Percentiles rank a stretch among this genome's conserved stretches.
Conservation (phyloP, 2,329 filamentous ascomycete genomes). For the Pseudogymnoascus sp. region DNA sequence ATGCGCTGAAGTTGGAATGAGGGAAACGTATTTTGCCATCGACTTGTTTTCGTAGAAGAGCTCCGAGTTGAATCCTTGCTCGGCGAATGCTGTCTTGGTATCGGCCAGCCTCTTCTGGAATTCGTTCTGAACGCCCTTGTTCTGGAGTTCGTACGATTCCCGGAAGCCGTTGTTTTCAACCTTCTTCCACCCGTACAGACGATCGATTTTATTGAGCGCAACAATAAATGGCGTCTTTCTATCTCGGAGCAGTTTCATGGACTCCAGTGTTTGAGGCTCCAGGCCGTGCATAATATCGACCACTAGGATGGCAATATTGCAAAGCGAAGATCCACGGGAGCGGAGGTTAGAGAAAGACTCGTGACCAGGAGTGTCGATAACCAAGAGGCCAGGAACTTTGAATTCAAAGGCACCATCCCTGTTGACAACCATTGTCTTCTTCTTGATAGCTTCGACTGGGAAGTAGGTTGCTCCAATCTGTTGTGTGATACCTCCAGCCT, state of each 20-base stretch:
- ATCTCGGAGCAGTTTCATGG: constrained; percentile 88
- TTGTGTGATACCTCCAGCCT: constrained; percentile 98
- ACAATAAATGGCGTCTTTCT: constrained; percentile 97
- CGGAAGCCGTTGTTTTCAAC: constrained; percentile 98
- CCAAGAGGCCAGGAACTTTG: constrained; percentile 91
- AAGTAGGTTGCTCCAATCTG: constrained; percentile 99
- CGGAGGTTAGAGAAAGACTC: constrained; percentile 99
- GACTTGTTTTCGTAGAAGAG: constrained; percentile 97
- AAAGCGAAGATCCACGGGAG: constrained; percentile 93
- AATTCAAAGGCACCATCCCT: constrained; percentile 84
- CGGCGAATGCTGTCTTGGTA: constrained; percentile 88
- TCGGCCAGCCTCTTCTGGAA: constrained; percentile 84
- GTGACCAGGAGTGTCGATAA: constrained; percentile 99
- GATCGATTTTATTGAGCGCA: constrained; percentile 98
- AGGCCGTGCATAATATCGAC: constrained; percentile 99
- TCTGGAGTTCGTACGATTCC: constrained; percentile 83
- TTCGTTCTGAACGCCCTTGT: constrained; percentile 87
- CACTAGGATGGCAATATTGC: constrained; percentile 98
- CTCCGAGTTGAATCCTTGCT: constrained; percentile 97
- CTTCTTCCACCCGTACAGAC: constrained; percentile 98
- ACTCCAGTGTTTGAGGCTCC: constrained; percentile 94
- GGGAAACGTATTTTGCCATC: constrained; percentile 88
- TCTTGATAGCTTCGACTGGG: constrained; percentile 83
- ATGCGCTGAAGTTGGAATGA: constrained; percentile 93
- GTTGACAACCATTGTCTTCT: constrained; percentile 93